These are phyloP conservation scores for Trichoderma lentiforme DNA, from an alignment of 2,329 filamentous ascomycete genomes.

Conservation along the genomic window DNA sequence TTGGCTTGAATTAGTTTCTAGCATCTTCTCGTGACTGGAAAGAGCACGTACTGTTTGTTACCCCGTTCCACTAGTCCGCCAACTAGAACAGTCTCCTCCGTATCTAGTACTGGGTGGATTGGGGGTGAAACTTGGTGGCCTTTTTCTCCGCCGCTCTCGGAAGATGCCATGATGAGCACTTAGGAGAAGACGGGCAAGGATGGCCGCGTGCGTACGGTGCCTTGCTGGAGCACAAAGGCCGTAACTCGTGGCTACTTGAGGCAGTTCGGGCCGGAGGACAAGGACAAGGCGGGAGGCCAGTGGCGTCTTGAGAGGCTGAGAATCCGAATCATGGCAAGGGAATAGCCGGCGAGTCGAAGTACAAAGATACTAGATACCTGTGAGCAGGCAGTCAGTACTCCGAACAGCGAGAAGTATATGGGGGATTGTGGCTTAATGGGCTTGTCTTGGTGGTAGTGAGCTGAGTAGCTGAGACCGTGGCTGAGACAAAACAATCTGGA, in stretches of 20 bases:
- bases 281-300: neutral
- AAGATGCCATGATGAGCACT: neutral
- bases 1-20: constrained; percentile 8
- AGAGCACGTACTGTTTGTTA: constrained; percentile 9
- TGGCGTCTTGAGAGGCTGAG: constrained; percentile 7
- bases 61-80: constrained; percentile 9
- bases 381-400: neutral
- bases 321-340: neutral
- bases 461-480: neutral
- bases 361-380: neutral
- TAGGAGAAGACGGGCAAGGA: neutral
- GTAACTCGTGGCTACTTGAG: neutral
- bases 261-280: neutral
- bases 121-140: neutral
- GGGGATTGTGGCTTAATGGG: neutral
- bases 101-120: neutral
- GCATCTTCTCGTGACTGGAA: neutral
- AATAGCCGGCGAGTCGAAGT: neutral
- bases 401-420: neutral
- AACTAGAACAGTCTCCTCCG: neutral
- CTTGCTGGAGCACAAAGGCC: neutral
- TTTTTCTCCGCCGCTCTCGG: neutral
- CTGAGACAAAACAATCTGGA: neutral
- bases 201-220: neutral
- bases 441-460: neutral